Base-by-base conservation (phyloP, 805 yeast species). In the Wickerhamomyces alni region DNA sequence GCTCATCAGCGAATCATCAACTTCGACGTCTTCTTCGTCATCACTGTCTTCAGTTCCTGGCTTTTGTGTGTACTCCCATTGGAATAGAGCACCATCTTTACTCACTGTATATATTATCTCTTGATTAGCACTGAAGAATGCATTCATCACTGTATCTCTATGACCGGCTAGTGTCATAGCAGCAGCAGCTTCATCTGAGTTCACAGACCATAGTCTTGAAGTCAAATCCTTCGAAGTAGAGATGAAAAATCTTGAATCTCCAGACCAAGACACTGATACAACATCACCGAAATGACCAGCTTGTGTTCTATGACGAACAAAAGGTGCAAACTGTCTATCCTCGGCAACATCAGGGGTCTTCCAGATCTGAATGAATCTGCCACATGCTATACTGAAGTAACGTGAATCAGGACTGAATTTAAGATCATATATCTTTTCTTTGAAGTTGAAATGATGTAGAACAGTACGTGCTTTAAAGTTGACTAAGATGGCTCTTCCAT, bases 241-340 rank as follows among this genome's bases (percentile, higher is more conserved):
- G 31, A 93, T 67, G 51, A 93, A 74, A 57, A 88, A 93, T 50
- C 96, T 73, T 5, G 96, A 85, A 61, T 93, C 99, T 22, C 70
- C 71, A 1, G 97, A 87, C 98, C 98, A 93, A 3, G 86, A 71
- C 10, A 93, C 60, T 2, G 88, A 77, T 2, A 76, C 70, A 18
- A 93, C 77, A 51, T 87, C 94, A 37, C 80, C 80, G 58, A 79
- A 88, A 65, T 93, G 99, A 27, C 99, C 99, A 1, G 96, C 87
- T 53, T 88, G 88, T 8, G 85, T 76, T 54, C 95, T 70, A 61
- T 86, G 87, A 46, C 95, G 82, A 30, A 91, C 85, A 62, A 93
- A 93, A 13, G 99, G 99, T 1, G 96, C 93, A 70, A 93, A 93
- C 58, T 88, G 96, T 44, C 95, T 73, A 54, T 87, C 96, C 51